Base-by-base conservation (phyloP, 345 rosid genomes). In the Nasturtium officinale region DNA sequence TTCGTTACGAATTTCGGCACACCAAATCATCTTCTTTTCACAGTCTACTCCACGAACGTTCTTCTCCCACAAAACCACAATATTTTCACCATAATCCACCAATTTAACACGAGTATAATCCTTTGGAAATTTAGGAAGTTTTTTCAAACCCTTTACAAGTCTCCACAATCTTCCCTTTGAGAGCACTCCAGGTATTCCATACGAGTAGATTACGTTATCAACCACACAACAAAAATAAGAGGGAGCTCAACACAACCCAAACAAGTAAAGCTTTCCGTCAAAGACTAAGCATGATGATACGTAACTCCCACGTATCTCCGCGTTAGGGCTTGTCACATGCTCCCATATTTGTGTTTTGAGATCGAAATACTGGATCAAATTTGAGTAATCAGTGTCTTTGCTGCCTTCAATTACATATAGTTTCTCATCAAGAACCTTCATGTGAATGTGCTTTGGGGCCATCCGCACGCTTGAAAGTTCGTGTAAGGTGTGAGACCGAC, bases 1-100 rank as follows among this genome's bases (percentile, higher is more conserved):
- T 29, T 0, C 5, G 0, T 30, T 55, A 4, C 13, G 21, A 55
- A 29, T 55, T 37, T 0, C 38, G 4, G 38, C 23, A 55, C 23
- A 55, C 40, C 40, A 55, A 30, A 55, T 55, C 35, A 13, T 15
- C 20, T 26, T 53, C 23, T n/a, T 9, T 13, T 30, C 2, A 30
- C 7, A 20, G 6, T 8, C 21, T 9, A 2, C 2, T 29, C 13
- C 38, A 55, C 4, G 3, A 20, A 15, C 48, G 50, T 76, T 73
- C 48, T 61, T 67, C 60, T 81, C 92, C 94, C 92, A 88, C 67
- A 83, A 83, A 73, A 92, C 89, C 65, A 77, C 64, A 82, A 91
- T 69, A 38, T 89, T 89, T 43, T 90, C 95, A 1, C 95, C 92
- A 47, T 29, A 45, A 18, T 35, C 16, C 3, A 7, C 28, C n/a